Conservation (phyloP, 192 early-diverging fungal species). For the Coemansia sp. region DNA sequence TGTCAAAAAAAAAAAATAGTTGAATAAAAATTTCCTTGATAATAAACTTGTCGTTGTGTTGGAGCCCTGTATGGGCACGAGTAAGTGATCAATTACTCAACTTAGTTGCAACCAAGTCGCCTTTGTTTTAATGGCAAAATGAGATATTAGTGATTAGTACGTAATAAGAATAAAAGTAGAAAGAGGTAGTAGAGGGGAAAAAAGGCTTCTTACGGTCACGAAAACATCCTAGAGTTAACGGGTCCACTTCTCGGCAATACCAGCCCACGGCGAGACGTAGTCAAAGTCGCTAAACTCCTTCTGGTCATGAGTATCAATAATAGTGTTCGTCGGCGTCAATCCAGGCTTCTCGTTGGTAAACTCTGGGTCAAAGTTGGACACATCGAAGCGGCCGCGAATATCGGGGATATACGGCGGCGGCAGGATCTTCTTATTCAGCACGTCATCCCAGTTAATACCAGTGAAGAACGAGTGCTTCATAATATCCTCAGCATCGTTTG, state of each 20-base stretch:
- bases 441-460: conserved; percentile 95
- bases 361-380: conserved; percentile 98
- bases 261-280: conserved; percentile 91
- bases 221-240: conserved; percentile 15
- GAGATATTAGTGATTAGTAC: neutral
- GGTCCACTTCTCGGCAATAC: conserved; percentile 55
- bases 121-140: too few relatives aligned
- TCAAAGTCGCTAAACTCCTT: conserved; percentile 95
- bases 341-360: conserved; percentile 95
- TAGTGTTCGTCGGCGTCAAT: conserved; percentile 87
- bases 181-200: conserved; percentile 8
- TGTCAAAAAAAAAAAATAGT: neutral
- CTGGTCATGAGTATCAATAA: conserved; percentile 81
- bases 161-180: neutral
- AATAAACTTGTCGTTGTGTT: neutral
- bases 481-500: conserved; percentile 89
- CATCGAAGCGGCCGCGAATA: conserved; percentile 77
- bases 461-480: conserved; percentile 93
- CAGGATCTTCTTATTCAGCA: conserved; percentile 79
- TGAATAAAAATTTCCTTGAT: neutral
- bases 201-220: neutral
- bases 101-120: too few relatives aligned
- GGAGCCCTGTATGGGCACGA: neutral
- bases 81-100: neutral
- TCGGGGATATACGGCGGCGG: conserved; percentile 90